A percentile compares a stretch with the other conserved stretches of the same genome.
Conservation (phyloP, 2,329 filamentous ascomycete species). For the Westerdykella ornata region DNA sequence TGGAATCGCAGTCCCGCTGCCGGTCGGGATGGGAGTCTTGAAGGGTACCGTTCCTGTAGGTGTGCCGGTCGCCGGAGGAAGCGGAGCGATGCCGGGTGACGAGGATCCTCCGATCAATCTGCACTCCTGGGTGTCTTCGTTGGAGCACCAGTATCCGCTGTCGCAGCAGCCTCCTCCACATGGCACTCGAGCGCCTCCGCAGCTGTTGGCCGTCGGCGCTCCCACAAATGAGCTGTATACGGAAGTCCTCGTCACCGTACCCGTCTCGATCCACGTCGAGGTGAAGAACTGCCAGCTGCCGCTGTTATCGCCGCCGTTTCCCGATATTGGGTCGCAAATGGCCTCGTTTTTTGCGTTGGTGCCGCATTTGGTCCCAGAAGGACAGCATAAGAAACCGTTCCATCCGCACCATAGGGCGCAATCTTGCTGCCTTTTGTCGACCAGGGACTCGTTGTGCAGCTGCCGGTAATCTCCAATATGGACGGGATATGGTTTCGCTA, state of each 20-base stretch:
- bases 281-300: constrained; percentile 53
- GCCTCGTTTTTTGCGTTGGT: constrained; percentile 15
- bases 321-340: background rate
- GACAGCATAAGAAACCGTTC: constrained; percentile 33
- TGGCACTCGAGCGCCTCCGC: constrained; percentile 49
- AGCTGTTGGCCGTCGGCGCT: constrained; percentile 29
- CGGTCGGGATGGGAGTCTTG: constrained; percentile 49
- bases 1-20: constrained; percentile 36
- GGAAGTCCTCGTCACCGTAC: constrained; percentile 48
- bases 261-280: constrained; percentile 52
- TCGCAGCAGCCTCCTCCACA: constrained; percentile 68
- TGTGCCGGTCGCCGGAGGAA: constrained; percentile 38
- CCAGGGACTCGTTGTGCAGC: constrained; percentile 27
- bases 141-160: constrained; percentile 57
- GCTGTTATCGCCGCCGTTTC: constrained; percentile 12
- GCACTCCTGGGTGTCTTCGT: constrained; percentile 47
- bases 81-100: constrained; percentile 31
- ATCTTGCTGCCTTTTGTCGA: constrained; percentile 18
- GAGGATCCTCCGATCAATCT: constrained; percentile 48
- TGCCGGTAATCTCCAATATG: constrained; percentile 21
- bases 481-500: constrained; percentile 9
- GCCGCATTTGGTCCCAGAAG: constrained; percentile 21
- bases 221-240: constrained; percentile 44
- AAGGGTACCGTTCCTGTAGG: constrained; percentile 47
- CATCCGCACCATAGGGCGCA: constrained; percentile 26